Conservation (phyloP, 768 basidiomycete genomes). For the Tylopilus felleus region DNA sequence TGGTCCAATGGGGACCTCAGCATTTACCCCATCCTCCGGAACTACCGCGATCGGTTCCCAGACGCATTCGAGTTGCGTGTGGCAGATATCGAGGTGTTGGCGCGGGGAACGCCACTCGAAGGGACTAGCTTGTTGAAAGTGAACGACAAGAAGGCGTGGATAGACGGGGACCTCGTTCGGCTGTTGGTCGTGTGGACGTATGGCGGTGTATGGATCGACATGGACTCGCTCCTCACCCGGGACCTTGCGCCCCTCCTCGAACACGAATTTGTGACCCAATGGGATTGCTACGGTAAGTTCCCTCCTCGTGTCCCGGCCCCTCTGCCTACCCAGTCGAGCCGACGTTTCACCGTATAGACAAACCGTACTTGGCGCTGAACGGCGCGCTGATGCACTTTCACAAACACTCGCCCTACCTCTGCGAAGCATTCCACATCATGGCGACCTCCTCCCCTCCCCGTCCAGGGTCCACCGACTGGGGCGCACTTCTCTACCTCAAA, state of each 20-base stretch:
- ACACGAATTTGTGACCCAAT: conserved; percentile 96
- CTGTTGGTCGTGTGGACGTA: conserved; percentile 83
- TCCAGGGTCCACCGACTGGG: conserved; percentile 88
- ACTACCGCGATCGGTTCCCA: conserved; percentile 62
- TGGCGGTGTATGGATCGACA: conserved; percentile 96
- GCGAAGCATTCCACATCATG: conserved; percentile 95
- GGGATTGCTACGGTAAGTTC: conserved; percentile 92
- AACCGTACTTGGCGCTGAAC: conserved; percentile 75
- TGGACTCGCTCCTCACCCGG: conserved; percentile 91
- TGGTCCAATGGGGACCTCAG: conserved; percentile 89
- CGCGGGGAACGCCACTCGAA: conserved; percentile 73
- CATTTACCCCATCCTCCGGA: conserved; percentile 51
- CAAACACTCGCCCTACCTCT: conserved; percentile 90
- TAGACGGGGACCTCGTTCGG: conserved; percentile 92
- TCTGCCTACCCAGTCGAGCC: background rate
- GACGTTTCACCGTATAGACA: conserved; percentile 43
- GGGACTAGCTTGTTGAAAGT: conserved; percentile 58
- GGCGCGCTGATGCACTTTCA: conserved; percentile 95
- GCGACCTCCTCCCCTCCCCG: conserved; percentile 67
- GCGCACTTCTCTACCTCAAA: conserved; percentile 85
- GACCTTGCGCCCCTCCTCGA: conserved; percentile 85
- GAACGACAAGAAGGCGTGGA: conserved; percentile 81
- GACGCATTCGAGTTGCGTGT: conserved; percentile 66
- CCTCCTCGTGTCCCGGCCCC: background rate
- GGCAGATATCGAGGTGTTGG: conserved; percentile 65